phyloP scores from a whole-genome alignment of 2,329 filamentous ascomycete species.

The Nemania diffusa region DNA sequence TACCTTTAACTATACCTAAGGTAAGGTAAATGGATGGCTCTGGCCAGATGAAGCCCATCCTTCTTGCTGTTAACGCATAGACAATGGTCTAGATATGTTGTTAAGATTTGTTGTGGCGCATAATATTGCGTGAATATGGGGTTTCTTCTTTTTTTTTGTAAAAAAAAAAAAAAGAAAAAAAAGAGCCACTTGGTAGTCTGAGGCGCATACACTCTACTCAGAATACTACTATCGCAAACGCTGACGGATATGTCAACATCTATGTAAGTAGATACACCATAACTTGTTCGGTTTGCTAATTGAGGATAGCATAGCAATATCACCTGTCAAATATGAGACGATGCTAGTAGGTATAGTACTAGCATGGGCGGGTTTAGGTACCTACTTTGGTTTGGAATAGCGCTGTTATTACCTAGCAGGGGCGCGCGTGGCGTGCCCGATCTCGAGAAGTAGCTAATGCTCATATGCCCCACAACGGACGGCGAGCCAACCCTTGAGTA shows the following conservation, averaged over 20 bases:
- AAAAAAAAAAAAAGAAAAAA: too few relatives aligned
- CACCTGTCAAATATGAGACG: not conserved
- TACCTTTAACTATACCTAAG: not conserved
- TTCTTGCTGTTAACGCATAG: not conserved
- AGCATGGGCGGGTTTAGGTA: not conserved
- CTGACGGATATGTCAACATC: conserved; percentile 5
- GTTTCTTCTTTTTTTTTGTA: too few relatives aligned
- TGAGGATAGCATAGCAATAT: conserved; percentile 1
- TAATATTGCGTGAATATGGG: conserved; percentile 13
- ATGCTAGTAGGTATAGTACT: not conserved
- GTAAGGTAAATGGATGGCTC: not conserved
- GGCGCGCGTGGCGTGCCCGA: conserved; percentile 12
- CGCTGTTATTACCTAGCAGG: conserved; percentile 21
- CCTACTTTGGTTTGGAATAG: not conserved
- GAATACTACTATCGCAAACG: conserved; percentile 1
- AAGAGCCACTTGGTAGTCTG: not conserved
- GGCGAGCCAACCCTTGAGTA: not conserved
- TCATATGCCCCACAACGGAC: conserved; percentile 16
- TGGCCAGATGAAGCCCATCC: not conserved
- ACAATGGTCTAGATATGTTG: not conserved
- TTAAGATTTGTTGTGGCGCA: conserved; percentile 7
- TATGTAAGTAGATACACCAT: not conserved
- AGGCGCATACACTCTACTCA: not conserved
- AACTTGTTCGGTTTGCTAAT: not conserved
- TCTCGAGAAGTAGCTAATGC: not conserved